Evolutionary conservation across 345 rosid genomes (phyloP).

Genomic region (Erucastrum elatum): DNA sequence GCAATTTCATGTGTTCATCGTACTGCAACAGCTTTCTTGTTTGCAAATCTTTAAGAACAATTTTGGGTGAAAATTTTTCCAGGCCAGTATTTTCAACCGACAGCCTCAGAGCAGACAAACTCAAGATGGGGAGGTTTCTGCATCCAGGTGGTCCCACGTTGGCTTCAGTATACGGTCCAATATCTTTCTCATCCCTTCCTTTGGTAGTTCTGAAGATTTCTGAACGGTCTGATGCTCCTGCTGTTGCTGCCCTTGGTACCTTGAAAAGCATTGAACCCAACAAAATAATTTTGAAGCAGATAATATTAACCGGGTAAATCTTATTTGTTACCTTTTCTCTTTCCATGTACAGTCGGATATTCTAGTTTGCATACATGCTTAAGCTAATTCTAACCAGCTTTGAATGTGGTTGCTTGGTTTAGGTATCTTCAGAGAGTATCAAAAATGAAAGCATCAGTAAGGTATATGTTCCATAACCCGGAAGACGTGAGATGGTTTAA

Average conservation of each 20-base stretch:
- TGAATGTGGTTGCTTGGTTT: constrained; percentile 37
- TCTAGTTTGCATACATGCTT: neutral
- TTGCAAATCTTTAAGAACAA: constrained; percentile 9
- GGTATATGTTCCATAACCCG: constrained; percentile 89
- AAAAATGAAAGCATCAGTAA: constrained; percentile 73
- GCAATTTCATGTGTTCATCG: constrained; percentile 8
- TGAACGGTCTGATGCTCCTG: constrained; percentile 50
- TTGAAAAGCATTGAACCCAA: constrained; percentile 79
- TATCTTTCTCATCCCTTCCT: constrained; percentile 84
- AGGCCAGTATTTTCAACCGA: constrained; percentile 91
- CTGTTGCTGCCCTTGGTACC: constrained; percentile 85
- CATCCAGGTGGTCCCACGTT: constrained; percentile 74
- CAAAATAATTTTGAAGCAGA: constrained; percentile 78
- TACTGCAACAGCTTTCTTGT: neutral
- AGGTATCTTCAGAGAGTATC: constrained; percentile 95
- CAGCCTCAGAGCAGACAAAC: constrained; percentile 75
- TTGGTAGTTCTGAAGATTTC: constrained; percentile 67
- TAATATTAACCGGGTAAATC: constrained; percentile 84
- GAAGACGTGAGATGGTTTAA: constrained; percentile 98
- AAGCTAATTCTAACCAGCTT: neutral
- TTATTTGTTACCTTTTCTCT: neutral
- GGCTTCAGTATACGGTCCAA: constrained; percentile 87
- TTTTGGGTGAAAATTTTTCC: constrained; percentile 12
- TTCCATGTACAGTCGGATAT: neutral
- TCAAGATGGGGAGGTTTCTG: constrained; percentile 95